Evolutionary conservation across 2,329 filamentous ascomycete genomes (phyloP), one percentile per base, ranked within the genome.

Genomic region (Iodosphaeria phyllophila): DNA sequence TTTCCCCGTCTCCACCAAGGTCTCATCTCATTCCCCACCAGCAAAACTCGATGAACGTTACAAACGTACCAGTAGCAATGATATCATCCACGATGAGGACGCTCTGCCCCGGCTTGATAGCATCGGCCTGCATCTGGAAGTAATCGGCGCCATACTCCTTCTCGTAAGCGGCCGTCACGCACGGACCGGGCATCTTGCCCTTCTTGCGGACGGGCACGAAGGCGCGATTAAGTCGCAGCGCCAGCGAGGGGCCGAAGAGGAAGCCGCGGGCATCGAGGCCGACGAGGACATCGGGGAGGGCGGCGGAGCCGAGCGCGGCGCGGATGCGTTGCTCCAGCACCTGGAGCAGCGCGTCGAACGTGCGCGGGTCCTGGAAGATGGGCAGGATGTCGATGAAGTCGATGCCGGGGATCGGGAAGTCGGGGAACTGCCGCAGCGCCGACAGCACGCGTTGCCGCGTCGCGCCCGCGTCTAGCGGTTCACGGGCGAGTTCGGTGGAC

Each of bases 321-420:
- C 64, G 54, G 35, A 92, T 64, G 50, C 92, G 75, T 33, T 93
- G 62, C 52, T 92, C 78, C 38, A 95, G 75, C 24, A 82, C 80
- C 41, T 73, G 68, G 48, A 93, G 60, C 30, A 98, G 74, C 28
- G 70, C 64, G 38, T 66, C 60, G 56, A 93, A 86, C 32, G 78
- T 61, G 25, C 50, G 46, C 28, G 74, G 71, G 44, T 82, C 65
- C 48, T 79, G 72, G 60, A 98, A 95, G 46, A 95, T 74, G 32
- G 89, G 89, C 52, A 98, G 74, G 54, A 98, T 95, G 49, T 98
- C 89, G 58, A 93, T 82, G 54, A 98, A 98, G 43, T 92, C 64
- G 46, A 98, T 86, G 50, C 89, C 86, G 22, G 77, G 73, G 36
- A 76, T 74, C 30, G 86, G 86, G 58, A 93, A 95, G 61, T 95